These are phyloP conservation scores for Lecanoromycetidae sp. DNA, from an alignment of 2,329 filamentous ascomycete species.

Conservation along the genomic window DNA sequence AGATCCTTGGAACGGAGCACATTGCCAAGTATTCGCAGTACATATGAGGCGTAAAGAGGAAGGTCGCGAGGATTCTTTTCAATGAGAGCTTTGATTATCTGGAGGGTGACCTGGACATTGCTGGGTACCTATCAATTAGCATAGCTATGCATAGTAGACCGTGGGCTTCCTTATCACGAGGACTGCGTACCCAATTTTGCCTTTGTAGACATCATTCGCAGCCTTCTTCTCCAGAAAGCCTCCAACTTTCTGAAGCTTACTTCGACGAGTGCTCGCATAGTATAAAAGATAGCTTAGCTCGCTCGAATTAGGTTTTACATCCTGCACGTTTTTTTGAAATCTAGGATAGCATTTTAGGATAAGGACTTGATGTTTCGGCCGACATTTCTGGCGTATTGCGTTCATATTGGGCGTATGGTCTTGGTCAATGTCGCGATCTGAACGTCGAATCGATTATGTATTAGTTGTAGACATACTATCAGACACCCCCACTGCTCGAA, in stretches of 20 bases:
- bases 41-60: conserved; percentile 71
- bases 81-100: conserved; percentile 81
- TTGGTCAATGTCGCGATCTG: not conserved
- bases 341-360: conserved; percentile 94
- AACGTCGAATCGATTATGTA: no score
- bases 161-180: not conserved
- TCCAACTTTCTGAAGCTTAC: conserved; percentile 93
- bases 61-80: conserved; percentile 87
- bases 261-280: conserved; percentile 86
- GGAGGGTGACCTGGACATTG: conserved; percentile 87
- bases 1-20: conserved; percentile 80
- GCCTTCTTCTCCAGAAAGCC: conserved; percentile 91
- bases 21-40: conserved; percentile 71
- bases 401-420: conserved; percentile 34
- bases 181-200: conserved; percentile 64
- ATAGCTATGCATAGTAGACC: not conserved
- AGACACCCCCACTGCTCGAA: no score
- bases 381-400: conserved; percentile 49
- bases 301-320: conserved; percentile 91
- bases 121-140: conserved; percentile 33
- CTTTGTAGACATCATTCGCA: conserved; percentile 78
- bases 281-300: conserved; percentile 95
- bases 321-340: conserved; percentile 78
- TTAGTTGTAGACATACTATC: conserved; percentile 1
- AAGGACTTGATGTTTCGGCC: conserved; percentile 93